These are phyloP conservation scores for Talaromyces sp. DNA, from an alignment of 2,329 filamentous ascomycete genomes.

Conservation along the genomic window DNA sequence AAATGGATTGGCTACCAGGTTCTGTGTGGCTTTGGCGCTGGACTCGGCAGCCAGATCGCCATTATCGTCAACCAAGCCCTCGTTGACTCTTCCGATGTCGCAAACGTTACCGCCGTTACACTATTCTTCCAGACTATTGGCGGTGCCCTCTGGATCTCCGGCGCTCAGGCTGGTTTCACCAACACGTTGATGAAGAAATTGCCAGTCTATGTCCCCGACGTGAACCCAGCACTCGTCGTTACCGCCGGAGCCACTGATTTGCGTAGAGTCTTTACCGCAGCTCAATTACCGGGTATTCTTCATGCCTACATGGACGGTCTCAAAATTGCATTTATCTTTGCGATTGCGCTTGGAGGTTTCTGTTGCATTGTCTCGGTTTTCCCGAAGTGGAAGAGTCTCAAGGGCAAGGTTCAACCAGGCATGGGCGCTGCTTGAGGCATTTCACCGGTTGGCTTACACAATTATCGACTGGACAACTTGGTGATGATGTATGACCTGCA, in stretches of 20 bases:
- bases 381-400: constrained; percentile 16
- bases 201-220: constrained; percentile 19
- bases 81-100: constrained; percentile 19
- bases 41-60: constrained; percentile 18
- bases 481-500: not conserved
- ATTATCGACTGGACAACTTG: not conserved
- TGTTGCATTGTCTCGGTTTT: constrained; percentile 14
- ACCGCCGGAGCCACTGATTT: constrained; percentile 30
- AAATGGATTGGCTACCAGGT: constrained; percentile 26
- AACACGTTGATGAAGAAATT: constrained; percentile 28
- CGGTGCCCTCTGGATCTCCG: constrained; percentile 29
- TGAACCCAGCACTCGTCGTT: constrained; percentile 24
- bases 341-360: constrained; percentile 14
- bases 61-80: constrained; percentile 21
- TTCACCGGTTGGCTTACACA: too few relatives aligned
- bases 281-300: constrained; percentile 24
- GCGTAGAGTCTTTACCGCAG: constrained; percentile 22
- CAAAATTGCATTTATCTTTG: constrained; percentile 18
- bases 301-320: constrained; percentile 31
- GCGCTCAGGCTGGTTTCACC: constrained; percentile 30
- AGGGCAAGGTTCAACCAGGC: constrained; percentile 15
- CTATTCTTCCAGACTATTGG: constrained; percentile 29
- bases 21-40: constrained; percentile 20
- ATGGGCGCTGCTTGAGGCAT: constrained; percentile 2
- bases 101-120: constrained; percentile 22